Evolutionary conservation across 2,329 filamentous ascomycete genomes (phyloP).

Genomic region (Alternaria arborescens): DNA sequence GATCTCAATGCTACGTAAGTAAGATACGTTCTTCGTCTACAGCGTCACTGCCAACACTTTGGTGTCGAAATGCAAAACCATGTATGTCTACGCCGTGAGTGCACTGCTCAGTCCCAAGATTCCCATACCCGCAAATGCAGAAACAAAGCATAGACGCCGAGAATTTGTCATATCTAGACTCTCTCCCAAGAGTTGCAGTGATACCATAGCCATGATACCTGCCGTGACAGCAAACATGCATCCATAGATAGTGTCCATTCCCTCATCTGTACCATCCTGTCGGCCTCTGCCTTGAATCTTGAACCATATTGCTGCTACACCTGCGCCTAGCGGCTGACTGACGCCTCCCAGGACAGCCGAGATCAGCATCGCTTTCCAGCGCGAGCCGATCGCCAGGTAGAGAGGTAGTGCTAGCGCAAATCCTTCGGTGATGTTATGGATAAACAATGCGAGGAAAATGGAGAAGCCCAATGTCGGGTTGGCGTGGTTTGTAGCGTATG

Average conservation of each 20-base stretch:
- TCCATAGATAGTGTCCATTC: conserved; percentile 71
- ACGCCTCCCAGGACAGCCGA: conserved; percentile 83
- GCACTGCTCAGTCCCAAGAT: conserved; percentile 86
- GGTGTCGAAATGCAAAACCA: neutral
- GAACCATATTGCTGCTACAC: conserved; percentile 86
- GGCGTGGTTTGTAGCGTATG: conserved; percentile 96
- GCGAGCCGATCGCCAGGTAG: conserved; percentile 86
- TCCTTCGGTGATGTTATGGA: conserved; percentile 98
- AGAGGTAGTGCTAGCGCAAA: conserved; percentile 93
- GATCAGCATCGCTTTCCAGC: conserved; percentile 83
- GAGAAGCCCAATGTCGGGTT: conserved; percentile 88
- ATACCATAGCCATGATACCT: conserved; percentile 95
- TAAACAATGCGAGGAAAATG: conserved; percentile 94
- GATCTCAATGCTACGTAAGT: neutral
- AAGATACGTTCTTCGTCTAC: neutral
- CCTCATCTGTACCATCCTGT: conserved; percentile 57
- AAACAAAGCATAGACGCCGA: conserved; percentile 77
- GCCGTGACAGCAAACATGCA: conserved; percentile 88
- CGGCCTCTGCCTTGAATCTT: conserved; percentile 66
- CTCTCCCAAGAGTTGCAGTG: conserved; percentile 87
- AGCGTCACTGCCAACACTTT: neutral
- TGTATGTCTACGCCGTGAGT: conserved; percentile 67
- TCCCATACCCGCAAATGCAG: conserved; percentile 87
- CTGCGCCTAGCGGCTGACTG: conserved; percentile 87
- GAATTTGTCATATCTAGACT: conserved; percentile 83